These are phyloP conservation scores for Annona squamosa DNA, from an alignment of 164 flowering plant species.

Conservation along the genomic window DNA sequence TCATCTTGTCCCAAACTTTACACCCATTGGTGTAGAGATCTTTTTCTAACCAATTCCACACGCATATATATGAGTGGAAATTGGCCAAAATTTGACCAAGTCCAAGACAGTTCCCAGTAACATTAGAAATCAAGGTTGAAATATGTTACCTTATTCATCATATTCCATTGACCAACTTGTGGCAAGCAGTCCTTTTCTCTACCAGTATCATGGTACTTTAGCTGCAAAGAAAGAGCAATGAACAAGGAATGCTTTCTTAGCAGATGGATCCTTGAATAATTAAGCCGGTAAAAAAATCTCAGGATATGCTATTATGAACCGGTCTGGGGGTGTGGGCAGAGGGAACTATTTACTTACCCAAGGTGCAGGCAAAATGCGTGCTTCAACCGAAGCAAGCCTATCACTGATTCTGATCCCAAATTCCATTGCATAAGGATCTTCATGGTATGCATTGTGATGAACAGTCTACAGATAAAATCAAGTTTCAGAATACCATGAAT, in stretches of 20 bases:
- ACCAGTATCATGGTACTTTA: slow-evolving; percentile 90
- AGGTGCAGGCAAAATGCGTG: slow-evolving; percentile 91
- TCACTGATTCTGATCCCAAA: slow-evolving; percentile 90
- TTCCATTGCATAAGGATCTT: slow-evolving; percentile 81
- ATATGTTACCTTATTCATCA: slow-evolving; percentile 73
- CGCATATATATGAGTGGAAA: too few species aligned
- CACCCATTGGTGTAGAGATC: too few species aligned
- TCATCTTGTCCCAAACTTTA: too few species aligned
- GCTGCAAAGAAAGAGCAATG: slow-evolving; percentile 39
- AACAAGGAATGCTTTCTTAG: neutral
- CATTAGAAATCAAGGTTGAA: neutral
- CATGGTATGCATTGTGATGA: slow-evolving; percentile 66
- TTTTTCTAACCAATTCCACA: too few species aligned
- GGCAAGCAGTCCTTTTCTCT: slow-evolving; percentile 84
- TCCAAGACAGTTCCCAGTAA: too few species aligned
- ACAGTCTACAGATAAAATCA: slow-evolving; percentile 52
- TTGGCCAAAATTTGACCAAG: too few species aligned
- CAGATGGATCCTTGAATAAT: neutral
- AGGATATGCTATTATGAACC: neutral
- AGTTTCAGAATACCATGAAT: neutral
- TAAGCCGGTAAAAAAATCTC: neutral
- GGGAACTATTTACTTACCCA: slow-evolving; percentile 40
- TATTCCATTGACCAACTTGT: slow-evolving; percentile 94
- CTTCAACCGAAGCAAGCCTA: slow-evolving; percentile 82
- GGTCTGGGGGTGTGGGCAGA: neutral